These are phyloP conservation scores for Exutisphaerella laricina DNA, from an alignment of 2,329 filamentous ascomycete species.

Conservation along the genomic window DNA sequence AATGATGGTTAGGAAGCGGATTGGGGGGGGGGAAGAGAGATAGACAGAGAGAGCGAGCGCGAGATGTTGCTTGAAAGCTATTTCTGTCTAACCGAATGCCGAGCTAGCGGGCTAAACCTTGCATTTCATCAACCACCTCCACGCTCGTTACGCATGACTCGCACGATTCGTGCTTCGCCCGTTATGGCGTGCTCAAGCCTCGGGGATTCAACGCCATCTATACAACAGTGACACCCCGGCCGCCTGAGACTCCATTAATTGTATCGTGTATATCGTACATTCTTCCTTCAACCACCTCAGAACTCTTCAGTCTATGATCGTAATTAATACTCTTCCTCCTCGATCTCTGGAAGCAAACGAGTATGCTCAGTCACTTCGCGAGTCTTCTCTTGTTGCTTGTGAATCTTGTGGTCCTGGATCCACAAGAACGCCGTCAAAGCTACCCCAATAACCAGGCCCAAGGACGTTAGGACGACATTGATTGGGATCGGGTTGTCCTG, in stretches of 20 bases:
- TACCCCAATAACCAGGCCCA: slow-evolving; percentile 59
- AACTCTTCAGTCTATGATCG: neutral
- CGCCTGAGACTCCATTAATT: neutral
- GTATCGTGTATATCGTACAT: slow-evolving; percentile 1
- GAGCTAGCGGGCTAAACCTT: too few relatives aligned
- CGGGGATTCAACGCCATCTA: neutral
- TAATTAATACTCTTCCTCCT: slow-evolving; percentile 31
- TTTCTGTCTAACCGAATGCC: too few relatives aligned
- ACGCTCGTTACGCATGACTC: too few relatives aligned
- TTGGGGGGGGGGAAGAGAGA: too few relatives aligned
- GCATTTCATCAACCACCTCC: too few relatives aligned
- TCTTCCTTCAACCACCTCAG: too few relatives aligned
- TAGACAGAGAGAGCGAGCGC: too few relatives aligned
- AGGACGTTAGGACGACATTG: slow-evolving; percentile 60
- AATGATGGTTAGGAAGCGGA: too few relatives aligned
- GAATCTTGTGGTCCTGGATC: slow-evolving; percentile 18
- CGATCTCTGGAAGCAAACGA: slow-evolving; percentile 13
- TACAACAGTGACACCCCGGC: neutral
- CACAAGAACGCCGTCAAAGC: slow-evolving; percentile 63
- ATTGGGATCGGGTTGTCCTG: slow-evolving; percentile 68
- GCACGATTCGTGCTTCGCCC: too few relatives aligned
- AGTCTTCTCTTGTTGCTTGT: slow-evolving; percentile 9
- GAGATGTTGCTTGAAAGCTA: too few relatives aligned
- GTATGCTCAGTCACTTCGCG: slow-evolving; percentile 15
- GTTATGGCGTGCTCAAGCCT: neutral